Conservation (phyloP, 306 rosid species). For the Datisca glomerata region DNA sequence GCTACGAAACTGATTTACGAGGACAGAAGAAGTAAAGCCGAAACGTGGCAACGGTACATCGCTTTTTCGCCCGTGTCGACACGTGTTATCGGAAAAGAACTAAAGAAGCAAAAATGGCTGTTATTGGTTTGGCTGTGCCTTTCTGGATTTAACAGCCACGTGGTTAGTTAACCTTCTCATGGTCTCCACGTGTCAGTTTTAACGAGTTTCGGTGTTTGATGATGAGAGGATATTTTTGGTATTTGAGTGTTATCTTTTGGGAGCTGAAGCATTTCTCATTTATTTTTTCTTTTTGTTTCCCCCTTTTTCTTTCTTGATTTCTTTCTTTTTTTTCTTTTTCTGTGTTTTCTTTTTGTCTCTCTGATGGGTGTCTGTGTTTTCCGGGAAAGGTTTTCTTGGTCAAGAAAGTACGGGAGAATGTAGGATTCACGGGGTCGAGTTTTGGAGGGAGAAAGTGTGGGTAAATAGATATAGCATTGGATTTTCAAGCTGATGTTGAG, state of each 20-base stretch:
- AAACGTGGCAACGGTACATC: not conserved
- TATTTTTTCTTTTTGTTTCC: not conserved
- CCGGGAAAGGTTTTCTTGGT: not conserved
- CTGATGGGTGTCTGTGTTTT: not conserved
- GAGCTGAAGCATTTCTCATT: not conserved
- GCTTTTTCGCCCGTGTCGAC: not conserved
- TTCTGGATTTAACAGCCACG: not conserved
- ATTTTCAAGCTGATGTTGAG: not conserved
- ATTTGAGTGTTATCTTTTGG: not conserved
- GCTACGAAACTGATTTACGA: too few species aligned
- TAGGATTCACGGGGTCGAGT: not conserved
- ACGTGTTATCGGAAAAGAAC: not conserved
- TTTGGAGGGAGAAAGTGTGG: not conserved
- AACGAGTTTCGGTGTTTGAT: not conserved
- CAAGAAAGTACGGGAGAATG: conserved; percentile 17
- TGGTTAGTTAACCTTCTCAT: not conserved
- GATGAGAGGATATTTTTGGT: conserved; percentile 13
- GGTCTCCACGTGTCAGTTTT: conserved; percentile 26
- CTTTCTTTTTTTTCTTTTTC: not conserved
- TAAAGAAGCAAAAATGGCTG: not conserved
- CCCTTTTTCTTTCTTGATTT: not conserved
- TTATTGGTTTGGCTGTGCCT: not conserved
- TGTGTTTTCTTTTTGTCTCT: not conserved
- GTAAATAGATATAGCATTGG: not conserved
- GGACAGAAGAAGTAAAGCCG: not conserved